These are phyloP conservation scores for Hypoxylon sp. DNA, from an alignment of 2,329 filamentous ascomycete species.

Conservation along the genomic window DNA sequence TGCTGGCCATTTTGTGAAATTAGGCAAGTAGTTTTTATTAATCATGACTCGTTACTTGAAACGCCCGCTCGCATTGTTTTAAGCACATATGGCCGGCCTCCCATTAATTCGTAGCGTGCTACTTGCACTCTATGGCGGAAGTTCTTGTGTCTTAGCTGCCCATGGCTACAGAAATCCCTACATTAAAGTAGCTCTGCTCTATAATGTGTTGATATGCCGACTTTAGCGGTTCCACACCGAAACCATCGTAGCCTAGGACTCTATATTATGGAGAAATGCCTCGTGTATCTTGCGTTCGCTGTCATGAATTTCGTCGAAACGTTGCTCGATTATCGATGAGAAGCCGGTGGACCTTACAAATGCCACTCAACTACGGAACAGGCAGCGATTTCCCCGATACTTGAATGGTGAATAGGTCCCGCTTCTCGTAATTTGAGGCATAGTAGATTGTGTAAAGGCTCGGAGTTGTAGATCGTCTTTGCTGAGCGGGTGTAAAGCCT, in stretches of 20 bases:
- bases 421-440: background rate
- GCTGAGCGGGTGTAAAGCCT: background rate
- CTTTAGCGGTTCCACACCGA: background rate
- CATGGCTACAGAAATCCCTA: background rate
- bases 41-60: slow-evolving; percentile 8
- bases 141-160: background rate
- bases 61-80: slow-evolving; percentile 16
- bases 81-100: slow-evolving; percentile 21
- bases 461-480: background rate
- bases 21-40: slow-evolving; percentile 1
- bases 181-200: background rate
- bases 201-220: background rate
- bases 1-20: slow-evolving; percentile 3
- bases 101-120: background rate
- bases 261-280: background rate
- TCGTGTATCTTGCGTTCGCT: background rate
- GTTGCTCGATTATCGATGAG: background rate
- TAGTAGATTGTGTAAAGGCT: background rate
- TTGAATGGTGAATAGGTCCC: background rate
- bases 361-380: background rate
- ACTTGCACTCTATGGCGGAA: background rate
- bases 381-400: background rate
- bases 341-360: background rate
- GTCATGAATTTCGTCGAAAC: background rate
- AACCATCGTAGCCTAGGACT: background rate